phyloP scores from a whole-genome alignment of 2,329 filamentous ascomycete species.

The Lasiodiplodia sp. region DNA sequence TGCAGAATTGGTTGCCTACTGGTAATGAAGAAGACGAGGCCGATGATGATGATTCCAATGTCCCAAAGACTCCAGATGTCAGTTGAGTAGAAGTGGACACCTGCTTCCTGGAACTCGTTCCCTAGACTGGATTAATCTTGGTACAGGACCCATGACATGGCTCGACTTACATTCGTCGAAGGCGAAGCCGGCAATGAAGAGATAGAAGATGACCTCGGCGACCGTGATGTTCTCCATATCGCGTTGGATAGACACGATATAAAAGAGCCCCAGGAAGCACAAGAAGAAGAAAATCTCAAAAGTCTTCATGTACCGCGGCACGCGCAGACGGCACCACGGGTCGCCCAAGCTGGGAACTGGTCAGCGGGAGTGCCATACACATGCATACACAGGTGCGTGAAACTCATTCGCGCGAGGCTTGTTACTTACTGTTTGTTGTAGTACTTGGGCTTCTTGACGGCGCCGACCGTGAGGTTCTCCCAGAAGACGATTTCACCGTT shows the following conservation, averaged over 20 bases:
- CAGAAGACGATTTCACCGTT: constrained; percentile 87
- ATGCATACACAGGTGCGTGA: neutral
- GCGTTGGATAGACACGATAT: constrained; percentile 80
- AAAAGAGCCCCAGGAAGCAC: constrained; percentile 80
- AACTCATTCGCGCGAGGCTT: neutral
- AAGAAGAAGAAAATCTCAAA: constrained; percentile 86
- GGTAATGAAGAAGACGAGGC: constrained; percentile 72
- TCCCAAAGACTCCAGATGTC: constrained; percentile 82
- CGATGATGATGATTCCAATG: constrained; percentile 71
- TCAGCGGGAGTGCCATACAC: neutral
- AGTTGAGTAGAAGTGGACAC: constrained; percentile 26
- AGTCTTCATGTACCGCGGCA: constrained; percentile 83
- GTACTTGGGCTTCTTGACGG: constrained; percentile 76
- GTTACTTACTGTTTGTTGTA: constrained; percentile 66
- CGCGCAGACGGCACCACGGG: constrained; percentile 76
- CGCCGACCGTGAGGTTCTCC: constrained; percentile 76
- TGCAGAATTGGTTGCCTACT: constrained; percentile 60
- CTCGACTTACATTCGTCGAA: constrained; percentile 70
- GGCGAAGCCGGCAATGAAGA: constrained; percentile 87
- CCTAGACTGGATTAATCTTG: constrained; percentile 44
- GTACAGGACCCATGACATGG: neutral
- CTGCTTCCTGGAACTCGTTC: constrained; percentile 22
- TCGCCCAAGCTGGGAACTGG: constrained; percentile 46
- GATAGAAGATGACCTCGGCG: constrained; percentile 76
- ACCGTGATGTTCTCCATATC: constrained; percentile 70